These are phyloP conservation scores for Spathaspora arborariae DNA, from an alignment of 805 yeast species.

Conservation along the genomic window DNA sequence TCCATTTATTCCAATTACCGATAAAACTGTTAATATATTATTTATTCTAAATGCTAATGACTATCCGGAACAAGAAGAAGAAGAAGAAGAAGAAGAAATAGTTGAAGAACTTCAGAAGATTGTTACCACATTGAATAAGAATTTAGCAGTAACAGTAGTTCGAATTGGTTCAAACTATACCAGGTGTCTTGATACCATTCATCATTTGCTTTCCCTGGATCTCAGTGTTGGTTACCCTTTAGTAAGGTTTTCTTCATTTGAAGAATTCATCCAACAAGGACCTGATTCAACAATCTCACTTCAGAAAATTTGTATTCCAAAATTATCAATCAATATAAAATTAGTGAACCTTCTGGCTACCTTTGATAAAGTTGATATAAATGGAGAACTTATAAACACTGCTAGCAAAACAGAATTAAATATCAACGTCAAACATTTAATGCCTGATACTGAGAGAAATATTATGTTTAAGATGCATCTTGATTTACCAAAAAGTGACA, in stretches of 20 bases:
- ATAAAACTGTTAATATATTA: constrained; percentile 10
- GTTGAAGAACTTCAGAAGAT: neutral
- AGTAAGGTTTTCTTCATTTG: constrained; percentile 15
- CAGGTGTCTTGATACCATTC: constrained; percentile 13
- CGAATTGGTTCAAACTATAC: constrained; percentile 20
- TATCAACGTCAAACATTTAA: constrained; percentile 13
- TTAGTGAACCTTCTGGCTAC: constrained; percentile 13
- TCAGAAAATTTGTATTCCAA: constrained; percentile 21
- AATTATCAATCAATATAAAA: constrained; percentile 16
- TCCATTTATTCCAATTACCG: constrained; percentile 18
- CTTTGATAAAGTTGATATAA: constrained; percentile 19
- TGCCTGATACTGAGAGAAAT: constrained; percentile 13
- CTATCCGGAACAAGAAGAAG: constrained; percentile 1
- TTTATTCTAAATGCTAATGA: constrained; percentile 14
- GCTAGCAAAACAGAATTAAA: constrained; percentile 4
- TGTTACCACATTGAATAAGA: constrained; percentile 9
- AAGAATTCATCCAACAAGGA: constrained; percentile 14
- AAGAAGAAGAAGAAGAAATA: neutral
- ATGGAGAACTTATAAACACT: constrained; percentile 17
- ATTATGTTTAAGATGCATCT: constrained; percentile 12
- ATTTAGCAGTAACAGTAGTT: constrained; percentile 20
- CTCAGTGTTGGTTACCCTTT: constrained; percentile 16
- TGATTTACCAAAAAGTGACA: neutral
- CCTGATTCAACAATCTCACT: constrained; percentile 9
- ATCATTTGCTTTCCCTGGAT: constrained; percentile 2